A percentile compares a stretch with the other conserved stretches of the same genome.
Conservation (phyloP, 768 basidiomycete species). For the Suillus hirtellus region DNA sequence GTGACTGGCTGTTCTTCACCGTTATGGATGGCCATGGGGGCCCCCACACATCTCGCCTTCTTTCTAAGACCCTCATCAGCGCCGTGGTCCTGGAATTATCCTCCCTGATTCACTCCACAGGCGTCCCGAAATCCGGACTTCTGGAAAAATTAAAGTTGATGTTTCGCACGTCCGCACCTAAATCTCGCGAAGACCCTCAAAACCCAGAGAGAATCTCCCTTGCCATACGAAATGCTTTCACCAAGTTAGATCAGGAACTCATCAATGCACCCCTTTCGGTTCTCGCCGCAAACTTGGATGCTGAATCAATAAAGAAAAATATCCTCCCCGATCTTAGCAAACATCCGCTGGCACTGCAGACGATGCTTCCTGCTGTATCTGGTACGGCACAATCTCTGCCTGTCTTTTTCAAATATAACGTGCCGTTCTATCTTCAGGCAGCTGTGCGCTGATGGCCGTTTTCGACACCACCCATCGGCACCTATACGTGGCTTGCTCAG, state of each 20-base stretch:
- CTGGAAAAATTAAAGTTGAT: slow-evolving; percentile 36
- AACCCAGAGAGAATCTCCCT: slow-evolving; percentile 55
- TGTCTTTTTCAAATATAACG: slow-evolving; percentile 10
- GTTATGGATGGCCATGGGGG: slow-evolving; percentile 94
- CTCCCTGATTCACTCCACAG: slow-evolving; percentile 42
- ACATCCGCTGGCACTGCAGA: slow-evolving; percentile 66
- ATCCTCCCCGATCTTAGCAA: slow-evolving; percentile 64
- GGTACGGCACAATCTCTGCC: slow-evolving; percentile 41
- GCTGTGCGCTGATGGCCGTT: slow-evolving; percentile 86
- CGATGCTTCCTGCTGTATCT: slow-evolving; percentile 84
- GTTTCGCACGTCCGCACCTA: slow-evolving; percentile 26
- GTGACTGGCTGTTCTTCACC: slow-evolving; percentile 81
- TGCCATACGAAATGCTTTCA: slow-evolving; percentile 78
- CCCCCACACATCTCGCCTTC: slow-evolving; percentile 76
- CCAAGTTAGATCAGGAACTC: slow-evolving; percentile 83
- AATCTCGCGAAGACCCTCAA: slow-evolving; percentile 39
- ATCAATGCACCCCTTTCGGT: slow-evolving; percentile 74
- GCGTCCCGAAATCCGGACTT: slow-evolving; percentile 27
- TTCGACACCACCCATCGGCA: slow-evolving; percentile 83
- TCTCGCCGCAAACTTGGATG: slow-evolving; percentile 57
- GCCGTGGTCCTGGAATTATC: slow-evolving; percentile 79
- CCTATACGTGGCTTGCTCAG: slow-evolving; percentile 88
- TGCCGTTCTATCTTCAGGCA: slow-evolving; percentile 49
- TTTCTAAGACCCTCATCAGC: slow-evolving; percentile 82
- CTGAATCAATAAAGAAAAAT: slow-evolving; percentile 50